Percentiles rank a stretch among this genome's conserved stretches.
These are phyloP conservation scores for Colletotrichum scovillei DNA, from an alignment of 2,329 filamentous ascomycete species.

Conservation along the genomic window DNA sequence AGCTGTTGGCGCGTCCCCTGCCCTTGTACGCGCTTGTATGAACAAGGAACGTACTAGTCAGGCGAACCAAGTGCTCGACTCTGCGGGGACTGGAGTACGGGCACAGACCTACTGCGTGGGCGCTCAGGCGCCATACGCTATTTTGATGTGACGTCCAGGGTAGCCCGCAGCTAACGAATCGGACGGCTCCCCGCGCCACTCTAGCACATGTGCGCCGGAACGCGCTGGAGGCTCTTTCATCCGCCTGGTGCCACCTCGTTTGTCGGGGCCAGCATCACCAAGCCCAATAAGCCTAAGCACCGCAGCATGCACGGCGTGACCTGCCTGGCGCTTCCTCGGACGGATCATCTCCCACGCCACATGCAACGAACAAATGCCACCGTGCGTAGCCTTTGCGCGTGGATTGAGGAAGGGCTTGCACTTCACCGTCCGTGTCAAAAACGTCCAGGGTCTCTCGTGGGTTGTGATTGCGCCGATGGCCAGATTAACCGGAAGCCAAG, in stretches of 20 bases:
- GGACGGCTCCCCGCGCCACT: no score
- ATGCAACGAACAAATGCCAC: neutral
- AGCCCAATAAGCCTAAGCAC: no score
- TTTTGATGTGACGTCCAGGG: no score
- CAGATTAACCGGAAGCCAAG: neutral
- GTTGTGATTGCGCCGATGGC: neutral
- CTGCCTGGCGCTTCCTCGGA: no score
- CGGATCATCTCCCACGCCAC: no score
- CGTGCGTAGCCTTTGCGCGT: neutral
- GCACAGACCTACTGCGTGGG: neutral
- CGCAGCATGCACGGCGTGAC: no score
- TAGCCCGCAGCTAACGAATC: no score
- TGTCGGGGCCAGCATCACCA: no score
- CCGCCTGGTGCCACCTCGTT: no score
- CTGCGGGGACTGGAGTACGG: neutral
- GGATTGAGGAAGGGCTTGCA: neutral
- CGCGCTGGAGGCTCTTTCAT: no score
- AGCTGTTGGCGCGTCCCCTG: no score
- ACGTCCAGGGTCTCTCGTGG: neutral
- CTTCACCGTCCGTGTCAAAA: neutral
- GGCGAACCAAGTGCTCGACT: neutral
- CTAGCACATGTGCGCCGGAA: no score
- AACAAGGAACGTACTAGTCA: neutral
- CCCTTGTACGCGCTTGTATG: neutral
- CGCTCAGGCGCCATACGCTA: neutral